phyloP scores from a whole-genome alignment of 768 basidiomycete genomes.

The Pleurotus tuoliensis region DNA sequence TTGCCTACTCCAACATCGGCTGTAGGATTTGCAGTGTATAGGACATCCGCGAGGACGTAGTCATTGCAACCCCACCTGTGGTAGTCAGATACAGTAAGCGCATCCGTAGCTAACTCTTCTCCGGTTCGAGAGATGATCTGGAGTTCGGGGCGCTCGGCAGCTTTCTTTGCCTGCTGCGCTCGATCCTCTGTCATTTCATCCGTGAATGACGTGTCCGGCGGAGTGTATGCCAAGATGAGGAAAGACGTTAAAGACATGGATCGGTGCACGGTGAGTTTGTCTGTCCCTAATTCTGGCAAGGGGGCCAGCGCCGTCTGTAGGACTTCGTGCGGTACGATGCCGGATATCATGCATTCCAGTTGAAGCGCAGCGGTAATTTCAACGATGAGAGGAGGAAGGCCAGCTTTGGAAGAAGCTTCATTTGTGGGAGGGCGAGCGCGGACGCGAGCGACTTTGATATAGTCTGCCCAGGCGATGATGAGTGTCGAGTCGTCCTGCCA shows the following conservation, averaged over 20 bases:
- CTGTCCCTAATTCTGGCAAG: conserved; percentile 11
- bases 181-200: conserved; percentile 74
- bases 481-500: conserved; percentile 94
- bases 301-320: conserved; percentile 20
- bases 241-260: conserved; percentile 56
- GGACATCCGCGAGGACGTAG: conserved; percentile 66
- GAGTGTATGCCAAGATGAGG: conserved; percentile 83
- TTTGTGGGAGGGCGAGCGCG: conserved; percentile 52
- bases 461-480: conserved; percentile 90
- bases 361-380: conserved; percentile 92
- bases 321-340: conserved; percentile 75
- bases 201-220: conserved; percentile 66
- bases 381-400: conserved; percentile 60
- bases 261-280: conserved; percentile 11
- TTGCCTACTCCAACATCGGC: conserved; percentile 31
- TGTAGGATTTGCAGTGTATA: conserved; percentile 25
- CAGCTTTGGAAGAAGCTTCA: conserved; percentile 37
- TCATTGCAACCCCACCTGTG: conserved; percentile 91
- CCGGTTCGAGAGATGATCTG: conserved; percentile 86
- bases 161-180: conserved; percentile 72
- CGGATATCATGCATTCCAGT: conserved; percentile 93
- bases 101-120: conserved; percentile 85
- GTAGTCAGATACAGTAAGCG: conserved; percentile 72
- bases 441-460: conserved; percentile 86
- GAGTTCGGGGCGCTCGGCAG: conserved; percentile 90